These are phyloP conservation scores for Curvularia sp. DNA, from an alignment of 2,329 filamentous ascomycete species.

Conservation along the genomic window DNA sequence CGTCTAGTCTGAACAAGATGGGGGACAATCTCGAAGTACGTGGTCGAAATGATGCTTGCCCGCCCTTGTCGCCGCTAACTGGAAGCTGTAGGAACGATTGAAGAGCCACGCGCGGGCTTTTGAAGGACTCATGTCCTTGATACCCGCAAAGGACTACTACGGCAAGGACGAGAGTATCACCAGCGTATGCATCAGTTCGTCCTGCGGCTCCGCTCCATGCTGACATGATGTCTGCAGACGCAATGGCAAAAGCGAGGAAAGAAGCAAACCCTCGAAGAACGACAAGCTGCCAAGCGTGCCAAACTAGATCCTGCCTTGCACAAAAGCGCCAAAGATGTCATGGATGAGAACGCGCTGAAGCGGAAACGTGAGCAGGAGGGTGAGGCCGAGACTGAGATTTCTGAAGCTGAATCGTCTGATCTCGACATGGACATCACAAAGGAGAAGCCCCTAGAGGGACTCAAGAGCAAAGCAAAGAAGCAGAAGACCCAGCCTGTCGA, in stretches of 20 bases:
- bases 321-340: slow-evolving; percentile 90
- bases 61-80: slow-evolving; percentile 38
- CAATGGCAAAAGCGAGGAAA: slow-evolving; percentile 90
- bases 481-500: slow-evolving; percentile 49
- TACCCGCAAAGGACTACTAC: slow-evolving; percentile 90
- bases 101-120: slow-evolving; percentile 74
- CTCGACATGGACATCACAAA: slow-evolving; percentile 46
- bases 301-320: slow-evolving; percentile 92
- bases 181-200: slow-evolving; percentile 66
- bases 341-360: slow-evolving; percentile 84
- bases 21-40: slow-evolving; percentile 54
- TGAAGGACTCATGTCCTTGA: slow-evolving; percentile 84
- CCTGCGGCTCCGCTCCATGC: slow-evolving; percentile 15
- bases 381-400: slow-evolving; percentile 52
- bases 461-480: slow-evolving; percentile 52
- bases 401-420: slow-evolving; percentile 40
- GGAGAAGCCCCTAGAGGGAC: slow-evolving; percentile 49
- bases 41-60: slow-evolving; percentile 29
- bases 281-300: slow-evolving; percentile 67
- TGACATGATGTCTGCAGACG: slow-evolving; percentile 62
- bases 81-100: slow-evolving; percentile 57
- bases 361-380: slow-evolving; percentile 73
- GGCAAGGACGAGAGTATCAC: slow-evolving; percentile 71
- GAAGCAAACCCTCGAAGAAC: slow-evolving; percentile 92
- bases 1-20: slow-evolving; percentile 32